A percentile compares a stretch with the other conserved stretches of the same genome.
Conservation (phyloP, 768 basidiomycete genomes). For the Calvatia gigantea region DNA sequence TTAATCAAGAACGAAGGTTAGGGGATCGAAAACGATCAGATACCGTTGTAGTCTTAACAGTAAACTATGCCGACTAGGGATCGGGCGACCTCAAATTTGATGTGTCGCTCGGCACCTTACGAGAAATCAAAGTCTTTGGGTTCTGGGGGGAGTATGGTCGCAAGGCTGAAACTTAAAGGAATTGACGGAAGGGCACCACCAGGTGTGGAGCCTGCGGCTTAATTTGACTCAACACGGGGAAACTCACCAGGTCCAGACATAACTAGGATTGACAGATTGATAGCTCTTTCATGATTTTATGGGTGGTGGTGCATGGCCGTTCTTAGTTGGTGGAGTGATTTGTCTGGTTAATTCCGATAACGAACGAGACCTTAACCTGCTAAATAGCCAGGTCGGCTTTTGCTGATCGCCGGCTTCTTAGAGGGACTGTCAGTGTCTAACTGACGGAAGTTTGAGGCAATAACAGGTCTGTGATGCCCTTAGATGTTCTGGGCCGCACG, state of each 20-base stretch:
- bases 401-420: conserved; percentile 78
- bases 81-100: conserved; percentile 63
- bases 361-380: conserved; percentile 92
- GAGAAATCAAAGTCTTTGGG: conserved; percentile 88
- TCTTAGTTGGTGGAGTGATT: conserved; percentile 92
- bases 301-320: conserved; percentile 89
- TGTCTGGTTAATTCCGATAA: conserved; percentile 97
- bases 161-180: conserved; percentile 76
- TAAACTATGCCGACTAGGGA: conserved; percentile 83
- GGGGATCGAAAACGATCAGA: conserved; percentile 63
- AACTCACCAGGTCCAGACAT: no score
- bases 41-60: conserved; percentile 82
- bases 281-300: conserved; percentile 84
- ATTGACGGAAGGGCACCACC: conserved; percentile 84
- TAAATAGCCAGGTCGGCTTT: conserved; percentile 82
- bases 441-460: conserved; percentile 85
- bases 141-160: conserved; percentile 53
- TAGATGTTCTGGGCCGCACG: conserved; percentile 89
- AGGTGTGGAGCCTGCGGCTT: conserved; percentile 78
- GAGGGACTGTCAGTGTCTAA: conserved; percentile 82
- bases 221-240: no score
- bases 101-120: conserved; percentile 78
- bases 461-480: conserved; percentile 91
- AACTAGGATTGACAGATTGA: conserved; percentile 82
- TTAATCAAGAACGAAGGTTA: not conserved